Evolutionary conservation across 306 rosid genomes (phyloP).

Genomic region (Chamaecrista fasciculata): DNA sequence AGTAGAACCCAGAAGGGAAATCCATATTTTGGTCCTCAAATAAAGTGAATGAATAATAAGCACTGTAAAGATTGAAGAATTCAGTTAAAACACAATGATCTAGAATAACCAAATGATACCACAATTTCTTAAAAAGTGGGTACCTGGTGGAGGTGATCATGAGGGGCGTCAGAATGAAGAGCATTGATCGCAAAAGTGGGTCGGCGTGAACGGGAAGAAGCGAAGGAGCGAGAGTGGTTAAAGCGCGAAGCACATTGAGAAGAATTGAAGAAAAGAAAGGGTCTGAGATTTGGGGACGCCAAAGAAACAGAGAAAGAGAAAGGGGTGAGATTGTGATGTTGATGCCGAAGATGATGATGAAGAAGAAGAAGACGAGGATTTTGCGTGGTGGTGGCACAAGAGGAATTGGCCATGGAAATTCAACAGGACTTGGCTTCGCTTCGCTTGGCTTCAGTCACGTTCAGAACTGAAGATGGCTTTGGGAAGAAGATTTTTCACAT

Average conservation of each 20-base stretch:
- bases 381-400: not conserved
- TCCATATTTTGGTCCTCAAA: too few relatives aligned
- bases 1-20: too few relatives aligned
- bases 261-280: constrained; percentile 5
- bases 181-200: constrained; percentile 30
- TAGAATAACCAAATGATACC: constrained; percentile 34
- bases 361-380: not conserved
- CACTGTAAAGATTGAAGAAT: too few relatives aligned
- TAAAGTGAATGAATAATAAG: too few relatives aligned
- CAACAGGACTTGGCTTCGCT: not conserved
- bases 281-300: constrained; percentile 11
- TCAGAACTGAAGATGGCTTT: not conserved
- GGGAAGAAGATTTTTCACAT: too few relatives aligned
- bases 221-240: constrained; percentile 2
- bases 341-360: not conserved
- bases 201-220: constrained; percentile 31
- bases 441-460: too few relatives aligned
- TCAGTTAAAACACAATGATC: too few relatives aligned
- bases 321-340: not conserved
- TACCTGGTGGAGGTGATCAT: constrained; percentile 55
- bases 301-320: not conserved
- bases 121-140: not conserved
- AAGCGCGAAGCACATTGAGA: not conserved
- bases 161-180: constrained; percentile 52
- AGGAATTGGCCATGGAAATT: not conserved